A percentile compares a stretch with the other conserved stretches of the same genome.
phyloP scores from a whole-genome alignment of 371 early-diverging fungal species.

The Zychaea mexicana region DNA sequence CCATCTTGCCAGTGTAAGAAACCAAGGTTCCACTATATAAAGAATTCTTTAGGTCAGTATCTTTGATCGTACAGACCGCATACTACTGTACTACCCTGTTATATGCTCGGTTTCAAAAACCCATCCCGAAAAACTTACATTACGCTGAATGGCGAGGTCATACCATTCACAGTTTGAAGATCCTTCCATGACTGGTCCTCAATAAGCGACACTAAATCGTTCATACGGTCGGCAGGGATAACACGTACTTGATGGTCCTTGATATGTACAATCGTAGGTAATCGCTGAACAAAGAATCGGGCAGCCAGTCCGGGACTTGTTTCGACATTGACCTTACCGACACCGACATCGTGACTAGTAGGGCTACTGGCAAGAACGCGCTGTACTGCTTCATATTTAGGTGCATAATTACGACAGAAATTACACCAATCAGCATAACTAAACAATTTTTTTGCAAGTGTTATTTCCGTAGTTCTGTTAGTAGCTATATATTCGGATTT shows the following conservation, averaged over 20 bases:
- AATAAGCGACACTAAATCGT: constrained; percentile 26
- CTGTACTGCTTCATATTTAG: constrained; percentile 33
- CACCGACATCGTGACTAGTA: constrained; percentile 18
- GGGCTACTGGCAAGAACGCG: constrained; percentile 13
- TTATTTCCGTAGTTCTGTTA: too few relatives aligned
- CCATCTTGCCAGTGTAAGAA: constrained; percentile 28
- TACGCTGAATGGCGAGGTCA: constrained; percentile 42
- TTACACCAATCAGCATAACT: constrained; percentile 55
- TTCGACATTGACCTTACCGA: constrained; percentile 43
- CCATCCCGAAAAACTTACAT: constrained; percentile 37
- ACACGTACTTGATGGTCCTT: constrained; percentile 35
- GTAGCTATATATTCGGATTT: too few relatives aligned
- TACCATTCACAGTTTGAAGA: constrained; percentile 28
- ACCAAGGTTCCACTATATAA: constrained; percentile 29
- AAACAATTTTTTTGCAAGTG: not conserved
- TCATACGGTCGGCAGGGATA: constrained; percentile 16
- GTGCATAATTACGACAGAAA: constrained; percentile 37
- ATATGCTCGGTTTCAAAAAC: too few relatives aligned
- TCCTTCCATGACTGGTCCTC: constrained; percentile 35
- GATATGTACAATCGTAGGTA: constrained; percentile 47
- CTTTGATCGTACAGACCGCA: too few relatives aligned
- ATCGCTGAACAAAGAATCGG: constrained; percentile 47
- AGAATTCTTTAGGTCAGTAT: too few relatives aligned
- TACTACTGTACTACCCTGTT: too few relatives aligned
- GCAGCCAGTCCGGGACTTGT: constrained; percentile 44